These are phyloP conservation scores for Pleomassaria siparia DNA, from an alignment of 2,329 filamentous ascomycete species.

Conservation along the genomic window DNA sequence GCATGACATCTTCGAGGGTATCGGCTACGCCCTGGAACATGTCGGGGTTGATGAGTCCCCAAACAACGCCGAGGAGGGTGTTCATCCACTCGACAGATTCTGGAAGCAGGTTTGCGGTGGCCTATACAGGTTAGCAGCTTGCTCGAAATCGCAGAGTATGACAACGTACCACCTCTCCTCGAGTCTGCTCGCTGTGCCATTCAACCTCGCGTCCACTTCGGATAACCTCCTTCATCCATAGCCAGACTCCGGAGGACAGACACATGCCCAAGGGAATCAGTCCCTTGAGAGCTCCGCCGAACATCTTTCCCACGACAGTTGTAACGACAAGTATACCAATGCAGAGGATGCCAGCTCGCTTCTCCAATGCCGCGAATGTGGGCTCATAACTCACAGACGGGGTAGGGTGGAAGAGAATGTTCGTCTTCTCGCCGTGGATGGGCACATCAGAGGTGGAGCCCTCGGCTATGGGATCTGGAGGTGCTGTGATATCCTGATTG, in stretches of 20 bases:
- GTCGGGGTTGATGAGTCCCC: slow-evolving; percentile 91
- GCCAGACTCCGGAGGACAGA: slow-evolving; percentile 74
- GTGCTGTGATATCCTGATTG: slow-evolving; percentile 86
- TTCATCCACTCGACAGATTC: slow-evolving; percentile 97
- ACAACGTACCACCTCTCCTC: slow-evolving; percentile 69
- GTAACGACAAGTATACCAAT: slow-evolving; percentile 71
- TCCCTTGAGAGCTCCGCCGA: slow-evolving; percentile 76
- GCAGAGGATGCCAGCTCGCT: slow-evolving; percentile 70
- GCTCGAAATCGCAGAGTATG: not conserved
- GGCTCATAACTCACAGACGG: slow-evolving; percentile 87
- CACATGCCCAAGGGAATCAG: slow-evolving; percentile 73
- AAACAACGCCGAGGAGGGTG: slow-evolving; percentile 77
- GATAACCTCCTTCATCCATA: slow-evolving; percentile 89
- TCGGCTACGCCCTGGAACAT: slow-evolving; percentile 94
- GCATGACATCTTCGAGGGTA: slow-evolving; percentile 94
- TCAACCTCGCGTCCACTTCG: slow-evolving; percentile 79
- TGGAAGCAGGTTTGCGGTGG: slow-evolving; percentile 84
- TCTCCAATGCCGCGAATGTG: slow-evolving; percentile 77
- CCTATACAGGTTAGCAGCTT: slow-evolving; percentile 44
- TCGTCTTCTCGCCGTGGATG: slow-evolving; percentile 95
- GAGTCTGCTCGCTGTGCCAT: slow-evolving; percentile 83
- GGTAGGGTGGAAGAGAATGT: slow-evolving; percentile 92
- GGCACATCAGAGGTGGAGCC: slow-evolving; percentile 91
- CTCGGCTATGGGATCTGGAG: slow-evolving; percentile 79
- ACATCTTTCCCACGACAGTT: slow-evolving; percentile 73